Base-by-base conservation (phyloP, 768 basidiomycete species). In the Hygrophoropsis aurantiaca region DNA sequence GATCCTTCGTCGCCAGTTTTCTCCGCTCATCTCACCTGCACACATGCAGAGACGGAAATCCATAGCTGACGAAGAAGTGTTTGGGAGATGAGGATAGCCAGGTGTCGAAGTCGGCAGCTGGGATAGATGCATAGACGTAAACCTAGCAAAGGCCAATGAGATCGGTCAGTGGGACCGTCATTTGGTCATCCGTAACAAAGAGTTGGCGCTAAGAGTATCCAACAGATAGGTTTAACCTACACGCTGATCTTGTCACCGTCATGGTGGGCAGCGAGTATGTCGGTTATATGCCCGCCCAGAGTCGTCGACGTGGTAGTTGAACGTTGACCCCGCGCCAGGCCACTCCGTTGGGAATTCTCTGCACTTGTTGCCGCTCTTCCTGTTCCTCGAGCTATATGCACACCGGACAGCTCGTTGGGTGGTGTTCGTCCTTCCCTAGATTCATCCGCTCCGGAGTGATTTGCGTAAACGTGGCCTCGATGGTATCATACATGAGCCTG, bases 241-340 rank as follows among this genome's bases (percentile, higher is more conserved):
- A 76, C 61, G 3, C 52, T 60, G 9, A 79, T 58, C 18, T 54
- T 54, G 11, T 56, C 55, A n/a, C 41, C 42, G 18, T 44, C 44
- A 39, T 56, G 37, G 16, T 37, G 49, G 36, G 43, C 42, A n/a
- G 53, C 64, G 42, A 44, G 54, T 44, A 81, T 58, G 5, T 55
- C 46, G 1, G 56, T 55, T 49, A 88, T 70, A 30, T 80, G 77
- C 1, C 78, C 87, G 39, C 88, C 75, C 77, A 50, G 78, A 87
- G 27, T 90, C 88, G 35, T 80, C 64, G 0, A 69, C 40, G 44
- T 91, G 89, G 51, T 82, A 90, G n/a, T n/a, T n/a, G n/a, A n/a
- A n/a, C n/a, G 0, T 63, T 63, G 2, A 67, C 54, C 0, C 78
- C 79, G 8, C 61, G 64, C 56, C 70, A 80, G 0, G 69, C 60